These are phyloP conservation scores for Penicillium fimorum DNA, from an alignment of 495 filamentous ascomycete genomes.

Conservation along the genomic window DNA sequence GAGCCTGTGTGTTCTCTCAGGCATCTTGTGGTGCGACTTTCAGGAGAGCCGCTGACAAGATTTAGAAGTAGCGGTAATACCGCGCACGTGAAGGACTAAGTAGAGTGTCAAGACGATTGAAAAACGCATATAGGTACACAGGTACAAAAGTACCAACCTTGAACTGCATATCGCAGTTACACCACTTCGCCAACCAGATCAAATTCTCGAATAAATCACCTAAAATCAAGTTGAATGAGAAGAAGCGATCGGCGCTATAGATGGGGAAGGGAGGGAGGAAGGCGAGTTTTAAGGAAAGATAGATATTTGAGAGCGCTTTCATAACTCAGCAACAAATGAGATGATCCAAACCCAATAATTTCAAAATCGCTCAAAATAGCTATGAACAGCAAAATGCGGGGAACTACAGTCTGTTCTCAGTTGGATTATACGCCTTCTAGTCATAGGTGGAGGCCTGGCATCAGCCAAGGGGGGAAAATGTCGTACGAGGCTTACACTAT, in stretches of 20 bases:
- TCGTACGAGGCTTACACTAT: slow-evolving; percentile 13
- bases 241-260: neutral
- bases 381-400: slow-evolving; percentile 19
- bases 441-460: neutral
- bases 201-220: neutral
- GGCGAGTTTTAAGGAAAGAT: neutral
- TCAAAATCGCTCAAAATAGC: slow-evolving; percentile 12
- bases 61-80: slow-evolving; percentile 20
- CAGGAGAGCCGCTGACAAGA: slow-evolving; percentile 13
- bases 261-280: neutral
- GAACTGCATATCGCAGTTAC: slow-evolving; percentile 22
- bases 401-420: slow-evolving; percentile 15
- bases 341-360: slow-evolving; percentile 20
- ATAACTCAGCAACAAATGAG: slow-evolving; percentile 1
- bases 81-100: slow-evolving; percentile 13
- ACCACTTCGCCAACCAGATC: slow-evolving; percentile 1
- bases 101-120: slow-evolving; percentile 8
- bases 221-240: neutral
- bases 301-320: slow-evolving; percentile 3
- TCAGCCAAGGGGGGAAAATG: slow-evolving; percentile 14
- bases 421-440: slow-evolving; percentile 7
- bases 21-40: slow-evolving; percentile 14
- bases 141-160: slow-evolving; percentile 14
- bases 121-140: neutral
- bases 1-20: slow-evolving; percentile 17